A percentile compares a stretch with the other conserved stretches of the same genome.
These are phyloP conservation scores for Adansonia grandidieri DNA, from an alignment of 441 rosid species.

Conservation along the genomic window DNA sequence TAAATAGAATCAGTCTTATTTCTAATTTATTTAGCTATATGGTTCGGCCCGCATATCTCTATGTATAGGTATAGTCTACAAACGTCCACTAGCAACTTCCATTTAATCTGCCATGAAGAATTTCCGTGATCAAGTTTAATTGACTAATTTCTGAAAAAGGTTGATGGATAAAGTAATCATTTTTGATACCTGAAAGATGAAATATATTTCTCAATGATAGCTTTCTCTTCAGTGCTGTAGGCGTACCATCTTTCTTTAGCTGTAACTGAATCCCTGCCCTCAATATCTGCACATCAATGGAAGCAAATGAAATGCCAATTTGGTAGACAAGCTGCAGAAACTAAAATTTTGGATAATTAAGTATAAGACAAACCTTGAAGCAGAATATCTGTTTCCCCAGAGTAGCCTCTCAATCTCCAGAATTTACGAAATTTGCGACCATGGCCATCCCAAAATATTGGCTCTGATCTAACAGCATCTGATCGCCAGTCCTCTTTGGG, in stretches of 20 bases:
- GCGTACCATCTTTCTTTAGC: conserved; percentile 31
- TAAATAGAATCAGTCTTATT: neutral
- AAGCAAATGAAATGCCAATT: neutral
- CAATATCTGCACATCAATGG: conserved; percentile 24
- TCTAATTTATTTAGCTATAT: neutral
- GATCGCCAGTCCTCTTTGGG: conserved; percentile 5
- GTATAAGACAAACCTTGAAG: conserved; percentile 30
- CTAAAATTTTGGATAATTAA: neutral
- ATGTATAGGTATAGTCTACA: neutral
- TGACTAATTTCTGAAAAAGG: neutral
- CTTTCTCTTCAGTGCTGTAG: conserved; percentile 26
- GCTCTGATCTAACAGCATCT: conserved; percentile 34
- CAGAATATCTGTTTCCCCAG: conserved; percentile 27
- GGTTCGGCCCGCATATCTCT: neutral
- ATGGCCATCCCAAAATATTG: conserved; percentile 24
- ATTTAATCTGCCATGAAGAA: neutral
- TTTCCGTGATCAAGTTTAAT: neutral
- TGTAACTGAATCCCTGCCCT: conserved; percentile 10
- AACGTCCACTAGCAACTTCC: neutral
- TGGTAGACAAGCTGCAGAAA: neutral
- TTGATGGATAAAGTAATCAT: neutral
- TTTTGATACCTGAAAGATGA: conserved; percentile 27
- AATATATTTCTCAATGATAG: conserved; percentile 27
- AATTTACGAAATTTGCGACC: conserved; percentile 20
- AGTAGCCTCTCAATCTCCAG: conserved; percentile 31